Base-by-base conservation (phyloP, 2,329 filamentous ascomycete genomes). In the Acrocalymma vagum region DNA sequence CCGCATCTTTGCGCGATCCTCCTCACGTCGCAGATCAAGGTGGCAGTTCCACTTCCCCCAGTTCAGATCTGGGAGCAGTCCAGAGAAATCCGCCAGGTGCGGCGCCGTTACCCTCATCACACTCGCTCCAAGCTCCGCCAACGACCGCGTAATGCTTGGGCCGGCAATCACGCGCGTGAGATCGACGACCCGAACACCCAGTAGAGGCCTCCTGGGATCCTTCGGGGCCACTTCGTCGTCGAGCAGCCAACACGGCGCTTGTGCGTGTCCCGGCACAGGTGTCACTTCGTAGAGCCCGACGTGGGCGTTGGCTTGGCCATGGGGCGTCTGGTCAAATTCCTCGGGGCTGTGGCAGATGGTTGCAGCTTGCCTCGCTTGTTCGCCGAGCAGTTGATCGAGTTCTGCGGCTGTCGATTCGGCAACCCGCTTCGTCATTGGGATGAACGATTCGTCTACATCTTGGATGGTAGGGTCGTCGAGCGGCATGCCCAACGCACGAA, bases 41-140 rank as follows among this genome's bases (percentile, higher is more conserved):
- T 48, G 42, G 5, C 62, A 58, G 6, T 70, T 72, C 45, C 65
- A 63, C 53, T 75, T 75, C 16, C 73, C 73, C 27, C 68, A 70
- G 45, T 70, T 73, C 27, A 72, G 60, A 9, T 66, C 63, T 4
- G 65, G 52, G 48, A 67, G 63, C 45, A 69, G 26, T 18, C 40
- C 27, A 28, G 45, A 48, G 29, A 54, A 48, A 47, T 72, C 69
- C 2, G 30, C 13, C 3, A 73, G 42, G 44, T 63, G 55, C n/a
- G 62, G 62, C 16, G 61, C 63, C 5, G 71, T 70, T 5, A 73
- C 60, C 2, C 70, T 59, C 45, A 75, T 71, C 5, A 75, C 71
- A 22, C 65, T 66, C 2, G 72, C 72, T 1, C 72, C 72, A 25
- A 69, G 58, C 3, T 67, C 61, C 6, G 69, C 64, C 2, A 74